These are phyloP conservation scores for Aspergillus panamensis DNA, from an alignment of 495 filamentous ascomycete species.

Conservation along the genomic window DNA sequence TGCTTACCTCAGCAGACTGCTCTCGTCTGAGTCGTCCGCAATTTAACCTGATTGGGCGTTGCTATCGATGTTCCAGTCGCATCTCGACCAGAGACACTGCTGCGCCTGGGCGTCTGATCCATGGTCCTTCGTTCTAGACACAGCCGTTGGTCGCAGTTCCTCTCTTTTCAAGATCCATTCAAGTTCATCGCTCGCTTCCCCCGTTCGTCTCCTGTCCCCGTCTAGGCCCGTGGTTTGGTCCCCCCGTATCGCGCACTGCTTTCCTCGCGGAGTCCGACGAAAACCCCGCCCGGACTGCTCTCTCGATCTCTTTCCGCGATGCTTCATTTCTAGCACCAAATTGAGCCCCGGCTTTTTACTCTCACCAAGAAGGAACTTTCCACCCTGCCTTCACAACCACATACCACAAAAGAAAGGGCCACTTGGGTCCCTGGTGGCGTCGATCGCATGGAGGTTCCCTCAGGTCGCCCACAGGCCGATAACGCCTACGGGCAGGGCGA, in stretches of 20 bases:
- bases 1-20: too few species aligned
- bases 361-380: neutral
- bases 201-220: too few species aligned
- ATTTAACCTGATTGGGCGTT: too few species aligned
- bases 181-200: too few species aligned
- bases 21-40: too few species aligned
- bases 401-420: neutral
- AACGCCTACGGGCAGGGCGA: constrained; percentile 10
- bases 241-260: too few species aligned
- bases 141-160: too few species aligned
- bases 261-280: neutral
- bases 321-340: neutral
- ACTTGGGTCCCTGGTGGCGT: neutral
- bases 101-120: neutral
- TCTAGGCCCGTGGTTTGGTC: too few species aligned
- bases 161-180: too few species aligned
- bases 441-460: constrained; percentile 18
- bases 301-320: neutral
- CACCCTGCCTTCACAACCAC: neutral
- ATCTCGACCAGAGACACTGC: neutral
- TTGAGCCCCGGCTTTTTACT: neutral
- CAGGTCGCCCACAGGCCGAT: constrained; percentile 10
- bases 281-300: neutral
- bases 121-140: neutral
- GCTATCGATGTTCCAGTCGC: neutral